Evolutionary conservation across 768 basidiomycete genomes (phyloP), one percentile per base, ranked within the genome.

Genomic region (Suillus subalutaceus): DNA sequence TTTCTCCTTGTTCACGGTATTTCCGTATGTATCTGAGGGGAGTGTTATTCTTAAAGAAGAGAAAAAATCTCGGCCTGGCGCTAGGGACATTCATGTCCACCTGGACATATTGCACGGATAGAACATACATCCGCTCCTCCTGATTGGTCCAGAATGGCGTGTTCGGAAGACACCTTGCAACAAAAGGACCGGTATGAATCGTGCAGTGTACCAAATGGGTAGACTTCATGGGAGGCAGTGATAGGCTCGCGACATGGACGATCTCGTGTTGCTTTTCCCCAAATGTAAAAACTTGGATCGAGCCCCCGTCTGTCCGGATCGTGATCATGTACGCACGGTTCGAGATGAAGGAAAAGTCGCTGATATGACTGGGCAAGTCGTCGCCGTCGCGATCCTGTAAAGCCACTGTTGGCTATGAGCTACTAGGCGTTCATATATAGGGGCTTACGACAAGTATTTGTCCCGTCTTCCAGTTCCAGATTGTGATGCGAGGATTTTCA

Each of bases 401-500:
- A 62, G 43, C 44, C 48, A 53, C 13, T 43, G 26, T 35, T 9
- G 44, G 26, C 48, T 37, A 35, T 48, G 32, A 46, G 26, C 43
- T 41, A 53, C 35, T 26, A 3, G 26, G 43, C 30, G 12, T 43
- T 50, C 13, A 40, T 20, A n/a, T 16, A 1, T 35, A 23, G n/a
- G 26, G 40, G 78, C 83, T 48, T 68, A 87, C 87, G 58, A 82
- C 77, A 50, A 86, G 68, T 12, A 76, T 13, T 13, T 71, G 67
- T 0, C 83, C 85, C 0, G 76, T 81, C 65, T 72, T 79, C 87
- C 88, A 88, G 62, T 86, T 83, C 85, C 85, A 88, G 35, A 73
- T 55, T n/a, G 69, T 66, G 30, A 77, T 76, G 12, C 68, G 73
- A 12, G 81, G 72, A 26, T 59, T 63, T 0, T 63, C 46, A 0